Base-by-base conservation (phyloP, 306 rosid species). In the Vigna trinervia region DNA sequence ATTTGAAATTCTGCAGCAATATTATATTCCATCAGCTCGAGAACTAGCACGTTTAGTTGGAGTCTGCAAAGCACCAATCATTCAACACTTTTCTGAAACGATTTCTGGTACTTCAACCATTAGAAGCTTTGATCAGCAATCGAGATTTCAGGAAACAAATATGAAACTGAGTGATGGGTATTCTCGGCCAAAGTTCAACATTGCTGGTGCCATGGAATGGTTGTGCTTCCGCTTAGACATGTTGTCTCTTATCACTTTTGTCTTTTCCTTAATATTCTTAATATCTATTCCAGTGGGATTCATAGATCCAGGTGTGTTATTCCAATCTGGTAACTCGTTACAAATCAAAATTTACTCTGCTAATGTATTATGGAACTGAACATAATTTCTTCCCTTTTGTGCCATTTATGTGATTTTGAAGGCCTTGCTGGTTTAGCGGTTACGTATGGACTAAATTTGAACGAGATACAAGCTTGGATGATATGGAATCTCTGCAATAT, bases 381-480 rank as follows among this genome's bases (percentile, higher is more conserved):
- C 28, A 9, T 79, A 52, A 74, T 23, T 57, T 62, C 71, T 78
- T 45, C 9, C 14, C 32, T 57, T 45, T 58, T 52, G 0, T 73
- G 12, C 57, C 0, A 6, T n/a, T 63, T 15, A 60, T 60, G n/a
- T 65, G 62, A 32, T 48, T 74, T 30, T 12, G 51, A 78, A 89
- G 96, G 92, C 71, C 69, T 91, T 83, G 96, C 96, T 53, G 97
- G 98, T 78, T 90, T 93, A 76, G 90, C 91, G 22, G 91, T 93
- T 78, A 91, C 98, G 30, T 93, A 91, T 64, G 98, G 98, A 46
- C 93, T 91, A 57, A 93, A 84, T 82, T 81, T 93, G 71, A 91
- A 93, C 76, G 72, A 8, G 80, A 36, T 93, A 82, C 97, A 91
- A 86, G 85, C 84, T 74, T 71, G 71, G 88, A 64, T 91, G 73